Base-by-base conservation (phyloP, 2,329 filamentous ascomycete species). In the Neofusicoccum cordaticola region DNA sequence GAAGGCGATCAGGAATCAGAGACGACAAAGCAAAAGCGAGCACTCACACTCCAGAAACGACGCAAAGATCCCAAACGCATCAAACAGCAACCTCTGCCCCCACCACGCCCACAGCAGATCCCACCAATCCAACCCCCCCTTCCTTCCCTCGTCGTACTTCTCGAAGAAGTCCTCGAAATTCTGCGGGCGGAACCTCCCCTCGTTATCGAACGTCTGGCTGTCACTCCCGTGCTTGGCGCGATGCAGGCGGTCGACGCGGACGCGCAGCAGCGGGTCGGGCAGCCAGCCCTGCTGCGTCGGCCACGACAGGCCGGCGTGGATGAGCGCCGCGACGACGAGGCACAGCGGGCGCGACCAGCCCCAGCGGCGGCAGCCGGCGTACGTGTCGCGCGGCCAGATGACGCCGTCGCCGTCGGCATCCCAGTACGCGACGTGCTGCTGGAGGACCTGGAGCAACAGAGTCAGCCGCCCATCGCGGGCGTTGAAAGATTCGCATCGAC, bases 381-480 rank as follows among this genome's bases (percentile, higher is more conserved):
- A 85, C 2, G 83, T 85, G 70, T 85, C 83, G 1, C 67, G 69
- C 0, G 84, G 83, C 79, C 79, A 85, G 66, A 86, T 81, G n/a
- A 85, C 72, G 39, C 81, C 81, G 69, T 85, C 84, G 34, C 72
- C 68, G 69, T 85, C 83, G 9, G 73, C 68, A 70, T 86, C 84
- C 68, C 82, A 86, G 75, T 83, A 85, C 22, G 75, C 74, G 68
- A 79, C 78, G 70, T 86, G 84, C 68, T 86, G 83, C 69, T 84
- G 82, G 2, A 86, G 76, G 12, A 84, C 79, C 56, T 8, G 41
- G 2, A 4, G 9, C 11, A 19, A 60, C 19, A 19, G 19, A 19
- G 19, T 19, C 19, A 19, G 19, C 19, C 19, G 19, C 19, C 19
- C 19, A 19, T 19, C 19, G 19, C 19, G 19, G 19, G 19, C 19